phyloP scores from a whole-genome alignment of 1,284 basidiomycete genomes.

The Papiliotrema terrestris region DNA sequence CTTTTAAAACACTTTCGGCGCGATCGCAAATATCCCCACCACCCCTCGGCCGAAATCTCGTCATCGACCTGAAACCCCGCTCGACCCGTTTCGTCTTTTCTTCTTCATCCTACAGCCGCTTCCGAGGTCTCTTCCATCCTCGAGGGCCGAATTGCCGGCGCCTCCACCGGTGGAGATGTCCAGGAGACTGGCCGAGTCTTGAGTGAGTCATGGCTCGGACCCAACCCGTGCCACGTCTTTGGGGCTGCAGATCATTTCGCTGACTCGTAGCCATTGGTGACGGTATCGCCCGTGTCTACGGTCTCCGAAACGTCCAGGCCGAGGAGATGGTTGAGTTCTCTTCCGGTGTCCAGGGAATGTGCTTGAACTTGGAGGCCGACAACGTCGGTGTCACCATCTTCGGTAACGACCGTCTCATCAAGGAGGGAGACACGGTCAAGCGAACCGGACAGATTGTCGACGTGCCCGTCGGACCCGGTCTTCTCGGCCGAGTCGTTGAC shows the following conservation, averaged over 20 bases:
- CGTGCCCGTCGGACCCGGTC: conserved; percentile 91
- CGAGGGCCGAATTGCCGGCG: conserved; percentile 95
- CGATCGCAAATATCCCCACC: conserved; percentile 2
- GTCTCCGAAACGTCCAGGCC: conserved; percentile 72
- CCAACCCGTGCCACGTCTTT: not conserved
- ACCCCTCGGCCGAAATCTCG: conserved; percentile 8
- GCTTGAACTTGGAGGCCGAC: conserved; percentile 99
- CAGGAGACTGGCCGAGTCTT: conserved; percentile 98
- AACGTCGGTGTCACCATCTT: conserved; percentile 99
- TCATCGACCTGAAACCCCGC: not conserved
- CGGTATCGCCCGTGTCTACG: conserved; percentile 99
- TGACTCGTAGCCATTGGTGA: conserved; percentile 85
- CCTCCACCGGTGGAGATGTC: conserved; percentile 84
- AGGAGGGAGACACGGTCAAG: conserved; percentile 99
- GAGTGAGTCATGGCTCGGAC: conserved; percentile 59
- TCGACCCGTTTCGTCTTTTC: conserved; percentile 6
- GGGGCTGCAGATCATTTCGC: not conserved
- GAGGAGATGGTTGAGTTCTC: conserved; percentile 99
- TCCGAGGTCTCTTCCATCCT: conserved; percentile 99
- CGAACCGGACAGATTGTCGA: conserved; percentile 99
- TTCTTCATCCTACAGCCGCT: conserved; percentile 62
- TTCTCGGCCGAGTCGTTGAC: conserved; percentile 98
- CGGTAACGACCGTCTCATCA: conserved; percentile 99
- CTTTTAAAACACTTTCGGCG: not conserved
- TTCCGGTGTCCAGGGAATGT: conserved; percentile 97